Conservation (phyloP, 2,329 filamentous ascomycete species). For the Cordyceps javanica region DNA sequence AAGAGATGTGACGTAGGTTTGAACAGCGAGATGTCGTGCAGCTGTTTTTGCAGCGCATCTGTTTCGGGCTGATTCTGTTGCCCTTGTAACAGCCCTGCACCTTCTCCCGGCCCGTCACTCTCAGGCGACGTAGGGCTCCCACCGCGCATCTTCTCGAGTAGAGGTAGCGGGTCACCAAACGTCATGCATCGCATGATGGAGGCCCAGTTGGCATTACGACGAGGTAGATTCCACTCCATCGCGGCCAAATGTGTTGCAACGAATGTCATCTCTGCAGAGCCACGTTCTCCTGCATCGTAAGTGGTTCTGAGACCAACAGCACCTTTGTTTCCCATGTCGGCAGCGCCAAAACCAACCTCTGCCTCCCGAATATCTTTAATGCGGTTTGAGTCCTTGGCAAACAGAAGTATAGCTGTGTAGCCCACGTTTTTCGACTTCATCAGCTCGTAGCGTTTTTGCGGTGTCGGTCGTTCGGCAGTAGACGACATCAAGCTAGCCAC, state of each 20-base stretch:
- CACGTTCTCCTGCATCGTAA: constrained; percentile 35
- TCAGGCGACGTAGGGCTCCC: constrained; percentile 7
- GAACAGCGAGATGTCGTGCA: constrained; percentile 63
- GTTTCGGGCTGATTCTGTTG: constrained; percentile 16
- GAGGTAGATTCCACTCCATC: constrained; percentile 70
- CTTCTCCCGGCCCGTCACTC: constrained; percentile 12
- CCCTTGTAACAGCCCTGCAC: constrained; percentile 11
- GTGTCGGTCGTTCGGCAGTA: constrained; percentile 13
- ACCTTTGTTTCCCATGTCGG: constrained; percentile 93
- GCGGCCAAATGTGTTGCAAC: constrained; percentile 83
- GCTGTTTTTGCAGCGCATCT: constrained; percentile 32
- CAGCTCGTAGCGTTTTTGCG: constrained; percentile 54
- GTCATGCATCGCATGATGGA: constrained; percentile 73
- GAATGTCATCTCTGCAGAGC: constrained; percentile 67
- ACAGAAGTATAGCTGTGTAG: constrained; percentile 85
- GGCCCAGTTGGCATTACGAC: constrained; percentile 84
- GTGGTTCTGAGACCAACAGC: constrained; percentile 73
- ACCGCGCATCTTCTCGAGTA: constrained; percentile 25
- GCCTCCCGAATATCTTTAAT: constrained; percentile 67
- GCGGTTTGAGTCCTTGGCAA: constrained; percentile 58
- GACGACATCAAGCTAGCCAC: constrained; percentile 12
- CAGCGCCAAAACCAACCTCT: constrained; percentile 76
- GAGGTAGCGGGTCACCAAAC: constrained; percentile 52
- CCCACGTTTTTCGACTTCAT: constrained; percentile 70
- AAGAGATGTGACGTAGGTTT: constrained; percentile 72